Conservation (phyloP, 768 basidiomycete genomes). For the Mycena capillaripes region DNA sequence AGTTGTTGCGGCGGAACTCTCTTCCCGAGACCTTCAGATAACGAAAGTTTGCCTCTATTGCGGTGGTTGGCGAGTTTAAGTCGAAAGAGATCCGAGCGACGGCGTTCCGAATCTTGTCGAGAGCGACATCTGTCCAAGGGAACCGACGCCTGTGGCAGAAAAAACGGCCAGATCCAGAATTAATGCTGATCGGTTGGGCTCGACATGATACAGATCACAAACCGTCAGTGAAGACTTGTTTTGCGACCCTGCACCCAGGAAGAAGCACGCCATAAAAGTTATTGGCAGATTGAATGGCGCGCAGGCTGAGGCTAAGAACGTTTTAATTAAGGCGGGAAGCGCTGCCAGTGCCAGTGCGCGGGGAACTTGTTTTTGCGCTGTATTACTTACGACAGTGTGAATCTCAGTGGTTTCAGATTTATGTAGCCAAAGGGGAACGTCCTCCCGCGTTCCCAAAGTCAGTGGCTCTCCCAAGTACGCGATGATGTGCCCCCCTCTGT, state of each 20-base stretch:
- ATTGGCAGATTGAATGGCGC: slow-evolving; percentile 22
- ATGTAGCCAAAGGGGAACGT: background rate
- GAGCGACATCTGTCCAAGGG: background rate
- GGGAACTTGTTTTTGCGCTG: background rate
- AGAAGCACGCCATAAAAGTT: background rate
- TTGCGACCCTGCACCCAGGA: background rate
- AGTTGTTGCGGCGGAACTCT: too few relatives aligned
- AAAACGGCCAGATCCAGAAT: background rate
- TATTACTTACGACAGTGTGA: background rate
- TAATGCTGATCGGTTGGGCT: background rate
- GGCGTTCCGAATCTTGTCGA: background rate
- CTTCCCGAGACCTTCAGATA: too few relatives aligned
- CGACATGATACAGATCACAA: slow-evolving; percentile 6
- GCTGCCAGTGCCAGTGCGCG: slow-evolving; percentile 12
- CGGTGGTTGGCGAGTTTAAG: background rate
- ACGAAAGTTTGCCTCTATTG: too few relatives aligned
- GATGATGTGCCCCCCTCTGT: background rate
- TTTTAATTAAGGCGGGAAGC: slow-evolving; percentile 22
- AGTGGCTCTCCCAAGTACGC: too few relatives aligned
- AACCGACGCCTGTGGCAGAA: background rate
- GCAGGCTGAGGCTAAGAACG: background rate
- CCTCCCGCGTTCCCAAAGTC: background rate
- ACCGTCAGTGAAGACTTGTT: background rate
- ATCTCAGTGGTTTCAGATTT: background rate
- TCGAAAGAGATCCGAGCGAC: background rate